Evolutionary conservation across 208 protist species (phyloP).

Genomic region (Acanthamoeba lenticulata): DNA sequence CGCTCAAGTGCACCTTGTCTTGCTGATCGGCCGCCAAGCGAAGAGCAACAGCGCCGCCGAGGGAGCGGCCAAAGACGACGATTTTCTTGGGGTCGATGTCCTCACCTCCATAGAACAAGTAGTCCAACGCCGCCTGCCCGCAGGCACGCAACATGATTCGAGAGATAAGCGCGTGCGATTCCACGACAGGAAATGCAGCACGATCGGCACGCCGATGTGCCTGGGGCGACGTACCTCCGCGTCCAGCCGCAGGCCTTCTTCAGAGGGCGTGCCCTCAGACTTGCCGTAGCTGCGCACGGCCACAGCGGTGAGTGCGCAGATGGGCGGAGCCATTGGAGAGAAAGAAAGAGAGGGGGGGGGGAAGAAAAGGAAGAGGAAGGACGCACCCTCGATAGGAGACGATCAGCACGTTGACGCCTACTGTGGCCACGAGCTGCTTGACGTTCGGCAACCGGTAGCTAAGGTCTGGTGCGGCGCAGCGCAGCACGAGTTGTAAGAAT

Average conservation of each 20-base stretch:
- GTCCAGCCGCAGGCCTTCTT: constrained; percentile 64
- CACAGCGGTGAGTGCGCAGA: too few relatives aligned
- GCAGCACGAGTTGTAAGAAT: background rate
- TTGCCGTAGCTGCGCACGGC: constrained; percentile 71
- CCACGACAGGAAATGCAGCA: background rate
- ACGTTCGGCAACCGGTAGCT: constrained; percentile 70
- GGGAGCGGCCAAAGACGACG: constrained; percentile 71
- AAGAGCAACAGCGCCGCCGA: constrained; percentile 72
- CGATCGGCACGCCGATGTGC: background rate
- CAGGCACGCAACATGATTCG: too few relatives aligned
- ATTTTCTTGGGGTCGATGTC: constrained; percentile 67
- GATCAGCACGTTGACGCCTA: constrained; percentile 71
- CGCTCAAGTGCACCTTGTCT: background rate
- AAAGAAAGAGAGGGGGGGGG: too few relatives aligned
- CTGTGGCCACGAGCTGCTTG: background rate
- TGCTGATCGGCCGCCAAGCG: background rate
- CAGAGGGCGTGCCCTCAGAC: constrained; percentile 66
- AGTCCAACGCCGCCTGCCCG: constrained; percentile 44
- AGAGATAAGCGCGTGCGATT: background rate
- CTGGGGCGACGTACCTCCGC: background rate
- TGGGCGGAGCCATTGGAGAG: too few relatives aligned
- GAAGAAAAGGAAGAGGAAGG: background rate
- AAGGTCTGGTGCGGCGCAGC: constrained; percentile 34
- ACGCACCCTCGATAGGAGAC: constrained; percentile 64
- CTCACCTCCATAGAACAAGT: background rate